phyloP scores from a whole-genome alignment of 306 rosid genomes.

The Glycine tomentella region DNA sequence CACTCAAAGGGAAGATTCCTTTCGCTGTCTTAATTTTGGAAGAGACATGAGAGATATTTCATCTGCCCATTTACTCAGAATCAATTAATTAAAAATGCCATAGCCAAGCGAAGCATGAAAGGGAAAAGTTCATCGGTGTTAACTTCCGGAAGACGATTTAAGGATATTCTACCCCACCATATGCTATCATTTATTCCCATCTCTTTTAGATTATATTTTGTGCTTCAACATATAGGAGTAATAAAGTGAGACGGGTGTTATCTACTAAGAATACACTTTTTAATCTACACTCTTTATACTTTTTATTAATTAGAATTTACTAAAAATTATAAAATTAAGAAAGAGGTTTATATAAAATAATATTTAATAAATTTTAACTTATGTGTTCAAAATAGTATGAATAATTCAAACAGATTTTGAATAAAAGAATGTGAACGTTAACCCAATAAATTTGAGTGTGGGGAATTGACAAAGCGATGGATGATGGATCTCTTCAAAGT shows the following conservation, averaged over 20 bases:
- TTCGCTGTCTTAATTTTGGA: conserved; percentile 34
- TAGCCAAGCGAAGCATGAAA: conserved; percentile 3
- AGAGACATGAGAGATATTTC: conserved; percentile 39
- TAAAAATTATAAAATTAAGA: no score
- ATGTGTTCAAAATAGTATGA: no score
- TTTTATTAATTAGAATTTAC: no score
- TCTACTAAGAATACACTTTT: no score
- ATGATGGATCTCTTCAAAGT: conserved; percentile 9
- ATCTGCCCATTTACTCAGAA: conserved; percentile 3
- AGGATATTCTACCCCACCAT: conserved; percentile 47
- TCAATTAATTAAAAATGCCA: conserved; percentile 10
- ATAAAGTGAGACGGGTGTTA: no score
- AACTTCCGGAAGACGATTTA: conserved; percentile 12
- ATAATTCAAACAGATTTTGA: no score
- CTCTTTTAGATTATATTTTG: background rate
- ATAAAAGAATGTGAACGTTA: background rate
- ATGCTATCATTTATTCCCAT: conserved; percentile 24
- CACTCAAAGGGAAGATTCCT: conserved; percentile 57
- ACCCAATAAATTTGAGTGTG: background rate
- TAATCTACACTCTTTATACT: no score
- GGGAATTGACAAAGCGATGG: background rate
- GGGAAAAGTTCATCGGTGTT: conserved; percentile 23
- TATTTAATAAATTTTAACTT: no score
- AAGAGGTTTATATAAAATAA: no score
- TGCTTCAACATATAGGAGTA: no score